Evolutionary conservation across 78 protist species (phyloP), one percentile per base, ranked within the genome.

Genomic region (Capsaspora owczarzaki): DNA sequence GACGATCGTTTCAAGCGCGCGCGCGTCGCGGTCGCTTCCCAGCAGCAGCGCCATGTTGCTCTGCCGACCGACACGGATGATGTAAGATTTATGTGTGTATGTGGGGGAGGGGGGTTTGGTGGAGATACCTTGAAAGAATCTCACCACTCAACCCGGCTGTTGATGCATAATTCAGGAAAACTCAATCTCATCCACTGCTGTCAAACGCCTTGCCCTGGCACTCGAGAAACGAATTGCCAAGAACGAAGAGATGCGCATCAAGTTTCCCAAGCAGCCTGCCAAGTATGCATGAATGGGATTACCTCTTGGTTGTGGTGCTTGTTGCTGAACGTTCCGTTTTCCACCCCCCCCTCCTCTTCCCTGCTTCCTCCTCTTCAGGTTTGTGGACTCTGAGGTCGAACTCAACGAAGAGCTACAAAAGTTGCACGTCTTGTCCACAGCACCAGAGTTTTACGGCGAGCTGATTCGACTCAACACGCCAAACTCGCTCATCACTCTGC

Each of bases 221-320:
- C 33, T 63, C 33, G 72, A 63, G 41, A 63, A 63, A 25, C 6
- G 23, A 4, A 29, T 63, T 20, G 5, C 8, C 72, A 8, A 25
- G 19, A 63, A 63, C 41, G 42, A 63, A 16, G 72, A 63, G 41
- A 6, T 63, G 72, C 72, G 72, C 72, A 25, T 63, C 43, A 63
- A 63, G 72, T 63, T 33, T 41, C 6, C 23, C 19, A 41, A 63
- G 10, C 43, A 63, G 35, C 72, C 72, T 20, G 43, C 27, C 27
- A 63, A 35, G 72, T 63, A 25, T 2, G 72, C 56, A 49, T 49
- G 10, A 16, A 49, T 16, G 56, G 56, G 10, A 16, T 49, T 16
- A 49, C 16, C 16, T 10, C 56, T 10, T 49, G 10, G 56, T 16
- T 49, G 16, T 49, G n/a, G 56, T 16, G n/a, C 56, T 10, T 49